Base-by-base conservation (phyloP, 352 stramenopile species). In the Globisporangium recalcitrans region DNA sequence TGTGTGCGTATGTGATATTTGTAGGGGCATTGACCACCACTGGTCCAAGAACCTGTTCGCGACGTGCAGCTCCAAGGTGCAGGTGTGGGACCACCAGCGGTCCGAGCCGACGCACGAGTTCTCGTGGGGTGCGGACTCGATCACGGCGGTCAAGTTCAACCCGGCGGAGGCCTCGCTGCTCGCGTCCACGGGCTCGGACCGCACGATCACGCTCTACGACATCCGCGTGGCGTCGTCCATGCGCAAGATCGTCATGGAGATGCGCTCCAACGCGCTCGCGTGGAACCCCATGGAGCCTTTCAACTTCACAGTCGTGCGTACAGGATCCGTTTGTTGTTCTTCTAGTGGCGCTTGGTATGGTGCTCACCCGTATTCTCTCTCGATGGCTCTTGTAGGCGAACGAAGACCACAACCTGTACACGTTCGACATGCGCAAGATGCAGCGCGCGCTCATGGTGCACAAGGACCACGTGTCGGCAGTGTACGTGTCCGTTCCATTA, bases 201-300 rank as follows among this genome's bases (percentile, higher is more conserved):
- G 73, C 71, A 91, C 84, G 61, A 81, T 98, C 52, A 90, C 85
- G 49, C 79, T 98, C n/a, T 98, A 98, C 73, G 95, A 98, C 70
- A 85, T 91, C 26, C 88, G 93, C 31, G 75, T 94, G 55, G 77
- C 88, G 44, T 91, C 88, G 10, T 96, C 95, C 11, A 90, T 99
- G 77, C 93, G 97, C 74, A 99, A 99, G 82, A 92, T 98, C 61
- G 81, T 99, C 26, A 76, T 92, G 71, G 78, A 83, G 58, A 99
- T 99, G 97, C 92, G 90, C 61, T 97, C 85, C 36, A 99, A 99
- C 68, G 96, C 91, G 63, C 71, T 99, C 19, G 97, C 98, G 63
- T 99, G 98, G 98, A 99, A 99, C 84, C 98, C 97, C 26, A 95
- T 96, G 76, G 95, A 98, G 78, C 97, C 98, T 5, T 98, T 99